Evolutionary conservation across 2,329 filamentous ascomycete genomes (phyloP), one percentile per base, ranked within the genome.

Genomic region (Fusarium marasasianum): DNA sequence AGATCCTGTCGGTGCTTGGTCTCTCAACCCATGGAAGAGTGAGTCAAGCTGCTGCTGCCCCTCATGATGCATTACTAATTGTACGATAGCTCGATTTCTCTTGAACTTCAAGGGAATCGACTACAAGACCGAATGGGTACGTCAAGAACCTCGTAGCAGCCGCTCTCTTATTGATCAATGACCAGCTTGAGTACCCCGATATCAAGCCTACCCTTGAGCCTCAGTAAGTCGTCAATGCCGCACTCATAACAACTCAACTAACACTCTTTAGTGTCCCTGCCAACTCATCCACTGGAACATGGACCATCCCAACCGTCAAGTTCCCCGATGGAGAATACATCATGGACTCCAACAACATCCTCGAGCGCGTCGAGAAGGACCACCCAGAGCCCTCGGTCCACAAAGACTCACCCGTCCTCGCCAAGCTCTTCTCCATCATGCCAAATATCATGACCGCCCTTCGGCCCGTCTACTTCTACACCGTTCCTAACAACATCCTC

Each of bases 21-120:
- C 91, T 3, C 82, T 89, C 51, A 94, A 94, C 79, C 88, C 91
- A 2, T 94, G 91, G 91, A 94, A 92, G 82, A 90, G 91, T 92
- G 82, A 76, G 78, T 9, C 33, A 18, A 11, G 22, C 41, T 37
- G 24, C 48, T 14, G 20, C 43, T 9, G 12, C 33, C 10, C 35
- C 47, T 54, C 37, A n/a, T 48, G 44, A 55, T n/a, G 50, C 24
- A 40, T 44, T 18, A 58, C 58, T 73, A 53, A 70, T 62, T 22
- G 15, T n/a, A 4, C 10, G 13, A 33, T 59, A 93, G 91, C 89
- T 50, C 90, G 92, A 4, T 81, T 94, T 63, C 79, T 87, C 6
- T 82, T 94, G 50, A 94, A 93, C 82, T 93, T 87, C 83, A 94
- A 94, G 79, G 84, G 84, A 3, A 80, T 94, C 20, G 86, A 90